Evolutionary conservation across 129 eudicot species (phyloP), one percentile per base, ranked within the genome.

Genomic region (Flaveria sonorensis): DNA sequence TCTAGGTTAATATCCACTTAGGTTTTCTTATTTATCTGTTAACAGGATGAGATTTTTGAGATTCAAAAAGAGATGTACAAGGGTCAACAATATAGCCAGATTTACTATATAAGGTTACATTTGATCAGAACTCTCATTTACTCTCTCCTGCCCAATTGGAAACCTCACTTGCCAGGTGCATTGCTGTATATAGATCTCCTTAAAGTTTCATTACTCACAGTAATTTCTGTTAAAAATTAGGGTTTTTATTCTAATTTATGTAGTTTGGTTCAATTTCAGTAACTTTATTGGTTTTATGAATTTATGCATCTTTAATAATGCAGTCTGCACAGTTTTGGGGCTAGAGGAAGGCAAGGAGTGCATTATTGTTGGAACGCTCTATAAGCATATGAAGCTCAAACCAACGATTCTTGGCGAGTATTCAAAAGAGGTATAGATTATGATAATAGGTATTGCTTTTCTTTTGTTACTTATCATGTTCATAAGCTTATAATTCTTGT

Each of bases 61-160:
- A 88, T 94, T 67, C 88, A 84, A 56, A 94, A 87, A 62, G 97
- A 89, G 85, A 88, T 79, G 83, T 93, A 93, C 83, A 89, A 81
- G 62, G 98, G 98, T 59, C 98, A 93, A 77, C 98, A 93, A 71
- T 93, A 93, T 77, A 93, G 98, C 74, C 98, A 91, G 55, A 87
- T 93, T 14, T 93, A 93, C 75, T 90, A 87, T 74, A 90, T 92
- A 12, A 80, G 98, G 77, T 90, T 93, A 71, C 92, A 88, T 79
- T 70, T 90, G 76, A 85, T 88, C 86, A 83, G 96, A 85, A 85
- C 97, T 73, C 91, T 90, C 12, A 85, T 90, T 63, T 84, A 93
- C 89, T 90, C 98, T 64, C 92, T 93, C 19, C 76, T 90, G 60
- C 98, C 97, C 71, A 87, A 67, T 48, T 93, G 97, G 98, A 93